phyloP scores from a whole-genome alignment of 306 rosid genomes.

The Prosopis cineraria region DNA sequence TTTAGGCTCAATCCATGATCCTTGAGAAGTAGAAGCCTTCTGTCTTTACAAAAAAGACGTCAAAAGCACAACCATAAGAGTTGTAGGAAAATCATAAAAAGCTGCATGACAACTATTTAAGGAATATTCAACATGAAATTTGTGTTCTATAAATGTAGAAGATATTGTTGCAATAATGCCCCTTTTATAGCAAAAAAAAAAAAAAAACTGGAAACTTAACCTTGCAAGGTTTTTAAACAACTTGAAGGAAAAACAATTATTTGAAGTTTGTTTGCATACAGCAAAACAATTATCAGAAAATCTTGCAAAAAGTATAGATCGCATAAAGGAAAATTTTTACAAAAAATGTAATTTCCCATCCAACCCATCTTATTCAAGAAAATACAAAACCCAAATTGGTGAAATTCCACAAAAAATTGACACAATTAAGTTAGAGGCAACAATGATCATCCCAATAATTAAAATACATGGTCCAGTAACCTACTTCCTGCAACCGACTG shows the following conservation, averaged over 20 bases:
- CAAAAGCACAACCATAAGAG: neutral
- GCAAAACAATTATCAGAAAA: conserved; percentile 1
- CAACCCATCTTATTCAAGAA: conserved; percentile 9
- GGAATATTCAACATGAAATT: neutral
- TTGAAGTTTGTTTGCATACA: conserved; percentile 3
- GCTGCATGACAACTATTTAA: neutral
- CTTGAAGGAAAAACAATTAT: too few relatives aligned
- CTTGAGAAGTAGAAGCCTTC: conserved; percentile 12
- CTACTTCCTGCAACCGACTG: conserved; percentile 88
- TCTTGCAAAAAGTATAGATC: neutral
- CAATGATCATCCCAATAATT: conserved; percentile 15
- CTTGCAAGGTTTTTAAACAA: neutral
- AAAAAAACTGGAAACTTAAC: neutral
- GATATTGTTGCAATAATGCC: neutral
- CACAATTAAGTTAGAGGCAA: conserved; percentile 14
- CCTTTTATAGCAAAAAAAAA: neutral
- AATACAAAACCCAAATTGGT: neutral
- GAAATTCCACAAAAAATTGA: conserved; percentile 6
- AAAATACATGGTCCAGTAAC: conserved; percentile 28
- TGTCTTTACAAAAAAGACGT: neutral
- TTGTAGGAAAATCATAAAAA: neutral
- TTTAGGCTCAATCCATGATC: neutral
- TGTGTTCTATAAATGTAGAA: neutral
- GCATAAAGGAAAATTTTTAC: neutral
- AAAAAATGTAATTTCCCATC: conserved; percentile 15